Percentiles rank a stretch among this genome's conserved stretches.
Conservation (phyloP, 441 rosid genomes). For the Bruguiera hainesii region DNA sequence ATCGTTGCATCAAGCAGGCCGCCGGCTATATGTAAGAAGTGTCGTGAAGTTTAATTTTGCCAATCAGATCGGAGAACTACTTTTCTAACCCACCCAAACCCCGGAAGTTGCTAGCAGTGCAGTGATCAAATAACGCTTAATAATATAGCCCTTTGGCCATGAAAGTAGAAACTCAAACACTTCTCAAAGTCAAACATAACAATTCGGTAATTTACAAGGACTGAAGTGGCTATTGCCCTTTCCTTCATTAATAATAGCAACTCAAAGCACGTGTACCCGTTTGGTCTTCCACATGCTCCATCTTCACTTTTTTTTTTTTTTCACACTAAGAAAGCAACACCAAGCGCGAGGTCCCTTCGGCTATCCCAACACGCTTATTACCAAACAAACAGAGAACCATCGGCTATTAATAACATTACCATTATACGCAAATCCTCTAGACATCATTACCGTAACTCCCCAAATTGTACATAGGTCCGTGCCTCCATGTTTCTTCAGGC, state of each 20-base stretch:
- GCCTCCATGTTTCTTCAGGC: conserved; percentile 33
- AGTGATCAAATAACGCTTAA: background rate
- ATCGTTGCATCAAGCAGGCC: too few relatives aligned
- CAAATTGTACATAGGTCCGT: conserved; percentile 18
- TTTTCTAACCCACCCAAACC: background rate
- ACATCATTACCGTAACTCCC: conserved; percentile 4
- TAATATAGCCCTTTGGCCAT: background rate
- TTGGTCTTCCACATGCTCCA: conserved; percentile 38
- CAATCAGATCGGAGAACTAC: too few relatives aligned
- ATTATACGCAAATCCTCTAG: conserved; percentile 2
- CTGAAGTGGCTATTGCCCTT: background rate
- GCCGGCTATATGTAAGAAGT: too few relatives aligned
- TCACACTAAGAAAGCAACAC: background rate
- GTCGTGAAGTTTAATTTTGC: too few relatives aligned
- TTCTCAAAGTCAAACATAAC: background rate
- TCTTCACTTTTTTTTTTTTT: too few relatives aligned
- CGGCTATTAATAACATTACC: background rate
- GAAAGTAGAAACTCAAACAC: background rate
- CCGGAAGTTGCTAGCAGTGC: background rate
- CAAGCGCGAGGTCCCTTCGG: conserved; percentile 3
- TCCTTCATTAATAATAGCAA: conserved; percentile 1
- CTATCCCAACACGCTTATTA: conserved; percentile 6
- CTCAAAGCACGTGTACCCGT: conserved; percentile 23
- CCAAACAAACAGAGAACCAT: conserved; percentile 2
- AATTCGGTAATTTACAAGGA: background rate